Conservation (phyloP, 345 rosid genomes). For the Lepidium sativum region DNA sequence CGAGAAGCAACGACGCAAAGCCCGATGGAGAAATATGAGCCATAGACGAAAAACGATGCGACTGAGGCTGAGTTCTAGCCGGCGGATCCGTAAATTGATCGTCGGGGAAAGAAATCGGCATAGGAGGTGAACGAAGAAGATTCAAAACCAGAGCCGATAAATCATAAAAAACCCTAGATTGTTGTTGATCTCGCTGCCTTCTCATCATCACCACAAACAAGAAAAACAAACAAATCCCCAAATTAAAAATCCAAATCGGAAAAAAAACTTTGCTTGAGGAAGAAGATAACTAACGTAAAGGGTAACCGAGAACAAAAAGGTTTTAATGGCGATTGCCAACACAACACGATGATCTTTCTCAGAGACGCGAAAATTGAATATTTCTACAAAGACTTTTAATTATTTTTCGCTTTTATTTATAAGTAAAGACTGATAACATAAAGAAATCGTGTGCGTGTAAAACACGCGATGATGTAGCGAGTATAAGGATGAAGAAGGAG, state of each 20-base stretch:
- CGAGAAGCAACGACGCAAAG: conserved; percentile 74
- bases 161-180: conserved; percentile 51
- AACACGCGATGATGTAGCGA: not conserved
- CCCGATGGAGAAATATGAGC: conserved; percentile 71
- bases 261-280: not conserved
- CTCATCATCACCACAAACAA: conserved; percentile 33
- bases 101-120: conserved; percentile 46
- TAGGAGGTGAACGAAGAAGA: conserved; percentile 62
- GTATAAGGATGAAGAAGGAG: not conserved
- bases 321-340: not conserved
- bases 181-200: conserved; percentile 44
- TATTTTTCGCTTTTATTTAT: not conserved
- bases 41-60: conserved; percentile 10
- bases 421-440: not conserved
- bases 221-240: not conserved
- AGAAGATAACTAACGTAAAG: not conserved
- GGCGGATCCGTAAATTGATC: conserved; percentile 29
- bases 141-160: conserved; percentile 53
- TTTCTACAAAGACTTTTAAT: not conserved
- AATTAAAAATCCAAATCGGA: not conserved
- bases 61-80: not conserved
- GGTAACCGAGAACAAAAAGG: no score
- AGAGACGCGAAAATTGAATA: not conserved
- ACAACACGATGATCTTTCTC: not conserved
- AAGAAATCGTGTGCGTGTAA: not conserved